phyloP scores from a whole-genome alignment of 2,329 filamentous ascomycete genomes.

The Stemphylium lycopersici region DNA sequence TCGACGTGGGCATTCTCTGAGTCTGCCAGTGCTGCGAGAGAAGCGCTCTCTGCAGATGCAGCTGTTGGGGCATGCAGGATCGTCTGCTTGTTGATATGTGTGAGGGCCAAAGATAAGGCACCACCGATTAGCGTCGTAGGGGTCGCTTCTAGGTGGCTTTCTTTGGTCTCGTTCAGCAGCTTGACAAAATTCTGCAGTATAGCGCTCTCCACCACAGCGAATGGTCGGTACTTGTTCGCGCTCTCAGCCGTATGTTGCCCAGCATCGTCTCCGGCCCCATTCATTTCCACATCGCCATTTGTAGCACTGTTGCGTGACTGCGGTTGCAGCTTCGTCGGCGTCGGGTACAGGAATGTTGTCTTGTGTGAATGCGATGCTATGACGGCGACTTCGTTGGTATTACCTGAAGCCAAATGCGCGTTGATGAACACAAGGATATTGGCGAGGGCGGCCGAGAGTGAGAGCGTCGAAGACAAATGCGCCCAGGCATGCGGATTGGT shows the following conservation, averaged over 20 bases:
- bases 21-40: slow-evolving; percentile 54
- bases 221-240: slow-evolving; percentile 93
- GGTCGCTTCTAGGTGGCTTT: slow-evolving; percentile 65
- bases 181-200: slow-evolving; percentile 74
- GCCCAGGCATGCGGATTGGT: slow-evolving; percentile 97
- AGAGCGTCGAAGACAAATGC: slow-evolving; percentile 72
- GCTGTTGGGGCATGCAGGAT: slow-evolving; percentile 54
- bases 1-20: slow-evolving; percentile 43
- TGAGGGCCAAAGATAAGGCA: slow-evolving; percentile 85
- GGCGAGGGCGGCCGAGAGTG: slow-evolving; percentile 83
- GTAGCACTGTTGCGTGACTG: slow-evolving; percentile 19
- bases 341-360: slow-evolving; percentile 88
- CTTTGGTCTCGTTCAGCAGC: slow-evolving; percentile 73
- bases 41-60: slow-evolving; percentile 51
- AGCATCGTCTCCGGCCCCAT: slow-evolving; percentile 27
- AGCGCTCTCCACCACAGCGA: slow-evolving; percentile 82
- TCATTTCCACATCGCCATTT: slow-evolving; percentile 37
- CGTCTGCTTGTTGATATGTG: slow-evolving; percentile 85
- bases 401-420: slow-evolving; percentile 91
- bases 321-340: slow-evolving; percentile 42
- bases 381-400: slow-evolving; percentile 89
- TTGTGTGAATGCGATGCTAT: slow-evolving; percentile 87
- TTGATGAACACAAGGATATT: slow-evolving; percentile 96
- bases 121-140: slow-evolving; percentile 89
- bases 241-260: slow-evolving; percentile 45